Conservation (phyloP, 108 stramenopile species). For the Nitzschia sp. region DNA sequence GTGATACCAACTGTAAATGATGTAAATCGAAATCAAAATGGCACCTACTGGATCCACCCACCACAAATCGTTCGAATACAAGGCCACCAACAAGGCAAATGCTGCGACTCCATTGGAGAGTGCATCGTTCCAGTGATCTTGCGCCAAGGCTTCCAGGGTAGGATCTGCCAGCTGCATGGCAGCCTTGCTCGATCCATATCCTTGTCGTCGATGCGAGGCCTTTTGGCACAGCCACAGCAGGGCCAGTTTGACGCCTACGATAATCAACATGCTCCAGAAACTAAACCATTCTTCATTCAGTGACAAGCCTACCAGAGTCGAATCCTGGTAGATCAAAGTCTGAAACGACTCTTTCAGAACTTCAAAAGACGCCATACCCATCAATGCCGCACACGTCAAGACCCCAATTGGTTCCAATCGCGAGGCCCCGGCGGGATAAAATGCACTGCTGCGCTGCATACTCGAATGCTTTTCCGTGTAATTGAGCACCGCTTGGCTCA, state of each 20-base stretch:
- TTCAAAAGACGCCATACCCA: conserved; percentile 93
- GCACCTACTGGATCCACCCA: conserved; percentile 91
- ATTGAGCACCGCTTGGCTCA: conserved; percentile 79
- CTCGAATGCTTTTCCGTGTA: conserved; percentile 81
- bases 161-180: conserved; percentile 57
- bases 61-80: conserved; percentile 63
- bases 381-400: conserved; percentile 89
- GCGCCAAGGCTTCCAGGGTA: conserved; percentile 82
- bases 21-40: conserved; percentile 88
- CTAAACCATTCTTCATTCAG: conserved; percentile 44
- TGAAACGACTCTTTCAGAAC: conserved; percentile 78
- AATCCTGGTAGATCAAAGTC: conserved; percentile 36
- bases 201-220: conserved; percentile 20
- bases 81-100: conserved; percentile 64
- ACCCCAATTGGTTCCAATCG: conserved; percentile 94
- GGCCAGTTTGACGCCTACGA: conserved; percentile 78
- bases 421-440: conserved; percentile 90
- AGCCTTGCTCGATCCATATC: conserved; percentile 20
- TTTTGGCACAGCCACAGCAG: conserved; percentile 66
- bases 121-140: conserved; percentile 96
- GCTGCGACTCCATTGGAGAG: conserved; percentile 88
- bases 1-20: conserved; percentile 87
- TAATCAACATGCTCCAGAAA: conserved; percentile 69
- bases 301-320: conserved; percentile 33
- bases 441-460: conserved; percentile 67